These are phyloP conservation scores for Penicillium paradoxum DNA, from an alignment of 495 filamentous ascomycete species.

Conservation along the genomic window DNA sequence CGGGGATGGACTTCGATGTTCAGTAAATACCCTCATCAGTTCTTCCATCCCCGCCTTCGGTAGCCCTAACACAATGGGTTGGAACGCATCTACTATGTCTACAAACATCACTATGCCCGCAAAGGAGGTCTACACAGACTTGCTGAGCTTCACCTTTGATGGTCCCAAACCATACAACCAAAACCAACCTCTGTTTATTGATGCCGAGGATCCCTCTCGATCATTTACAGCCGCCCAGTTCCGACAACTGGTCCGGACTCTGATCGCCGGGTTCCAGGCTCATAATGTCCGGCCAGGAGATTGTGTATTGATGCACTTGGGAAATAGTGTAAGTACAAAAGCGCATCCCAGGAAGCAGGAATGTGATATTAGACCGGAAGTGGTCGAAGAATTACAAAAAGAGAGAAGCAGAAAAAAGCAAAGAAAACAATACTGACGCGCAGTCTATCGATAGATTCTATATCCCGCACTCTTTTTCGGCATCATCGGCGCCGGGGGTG, in stretches of 20 bases:
- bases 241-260: slow-evolving; percentile 41
- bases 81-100: slow-evolving; percentile 27
- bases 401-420: not conserved
- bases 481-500: slow-evolving; percentile 44
- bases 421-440: slow-evolving; percentile 11
- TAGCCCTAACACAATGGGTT: slow-evolving; percentile 26
- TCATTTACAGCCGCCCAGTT: slow-evolving; percentile 52
- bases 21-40: not conserved
- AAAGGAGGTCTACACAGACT: slow-evolving; percentile 31
- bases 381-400: not conserved
- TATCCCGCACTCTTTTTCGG: slow-evolving; percentile 46
- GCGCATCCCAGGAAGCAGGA: not conserved
- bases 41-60: not conserved
- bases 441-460: slow-evolving; percentile 32
- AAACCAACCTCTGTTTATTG: slow-evolving; percentile 49
- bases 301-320: slow-evolving; percentile 56
- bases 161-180: slow-evolving; percentile 32
- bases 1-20: not conserved
- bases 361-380: not conserved
- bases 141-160: slow-evolving; percentile 39
- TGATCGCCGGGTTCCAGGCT: slow-evolving; percentile 53
- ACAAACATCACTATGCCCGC: not conserved
- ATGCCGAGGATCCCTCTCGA: slow-evolving; percentile 50
- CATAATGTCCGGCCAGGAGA: slow-evolving; percentile 52
- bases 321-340: slow-evolving; percentile 49